Evolutionary conservation across 495 filamentous ascomycete species (phyloP).

Genomic region (Xylaria sp.): DNA sequence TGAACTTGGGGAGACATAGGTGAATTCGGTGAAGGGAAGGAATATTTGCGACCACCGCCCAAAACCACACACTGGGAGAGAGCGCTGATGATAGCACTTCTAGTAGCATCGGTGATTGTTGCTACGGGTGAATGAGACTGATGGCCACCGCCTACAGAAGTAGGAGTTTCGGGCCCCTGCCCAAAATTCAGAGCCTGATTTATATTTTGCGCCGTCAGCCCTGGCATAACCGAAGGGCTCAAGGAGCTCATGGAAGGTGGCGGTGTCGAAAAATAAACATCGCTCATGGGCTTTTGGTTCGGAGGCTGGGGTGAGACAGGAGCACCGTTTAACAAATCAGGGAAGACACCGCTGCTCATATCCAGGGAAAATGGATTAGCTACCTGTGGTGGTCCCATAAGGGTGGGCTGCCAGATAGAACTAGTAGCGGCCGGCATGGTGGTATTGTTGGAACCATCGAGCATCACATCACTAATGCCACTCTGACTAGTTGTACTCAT

Average conservation of each 20-base stretch:
- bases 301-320: conserved; percentile 68
- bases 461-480: conserved; percentile 90
- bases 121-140: conserved; percentile 62
- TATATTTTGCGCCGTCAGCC: conserved; percentile 60
- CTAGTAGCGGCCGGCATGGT: conserved; percentile 50
- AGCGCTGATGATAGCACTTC: conserved; percentile 82
- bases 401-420: conserved; percentile 70
- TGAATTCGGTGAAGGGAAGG: conserved; percentile 70
- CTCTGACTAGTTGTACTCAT: conserved; percentile 93
- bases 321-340: conserved; percentile 65
- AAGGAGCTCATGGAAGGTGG: conserved; percentile 73
- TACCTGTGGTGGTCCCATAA: conserved; percentile 66
- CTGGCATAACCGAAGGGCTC: conserved; percentile 59
- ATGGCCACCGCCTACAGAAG: conserved; percentile 69
- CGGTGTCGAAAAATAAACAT: conserved; percentile 65
- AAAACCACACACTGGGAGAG: conserved; percentile 79
- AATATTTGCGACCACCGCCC: conserved; percentile 78
- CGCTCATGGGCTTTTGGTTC: conserved; percentile 57
- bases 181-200: conserved; percentile 66
- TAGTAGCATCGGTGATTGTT: conserved; percentile 91
- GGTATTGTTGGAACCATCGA: conserved; percentile 77
- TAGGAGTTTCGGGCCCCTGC: conserved; percentile 69
- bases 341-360: conserved; percentile 59
- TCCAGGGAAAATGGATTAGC: conserved; percentile 70
- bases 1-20: conserved; percentile 64